Base-by-base conservation (phyloP, 345 rosid genomes). In the Physaria fendleri region DNA sequence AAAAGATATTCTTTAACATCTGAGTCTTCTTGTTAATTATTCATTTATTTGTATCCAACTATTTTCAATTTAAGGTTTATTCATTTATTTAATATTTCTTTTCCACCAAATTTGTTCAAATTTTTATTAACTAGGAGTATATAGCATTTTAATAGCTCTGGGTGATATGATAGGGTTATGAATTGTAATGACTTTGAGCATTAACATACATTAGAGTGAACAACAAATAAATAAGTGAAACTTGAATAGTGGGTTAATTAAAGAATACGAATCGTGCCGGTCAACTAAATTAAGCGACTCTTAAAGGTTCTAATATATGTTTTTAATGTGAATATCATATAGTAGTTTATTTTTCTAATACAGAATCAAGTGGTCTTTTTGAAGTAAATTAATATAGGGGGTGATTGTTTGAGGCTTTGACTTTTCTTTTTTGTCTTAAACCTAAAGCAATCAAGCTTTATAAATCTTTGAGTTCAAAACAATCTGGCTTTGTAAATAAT, bases 261-360 rank as follows among this genome's bases (percentile, higher is more conserved):
- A 34, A 22, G 50, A 47, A 47, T 33, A 34, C 38, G 40, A 42
- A 42, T 68, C 42, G 66, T 52, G 37, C 48, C 33, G 48, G 72
- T 68, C 73, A 68, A 52, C 73, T 52, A 60, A 60, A 59, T 43
- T 50, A 51, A 68, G 33, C 56, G 73, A 27, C 65, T 34, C 65
- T 48, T 46, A 11, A 14, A 28, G n/a, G 40, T 38, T 37, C 11
- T 29, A 20, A 11, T 27, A 10, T 28, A 56, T 56, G 46, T n/a
- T n/a, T n/a, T n/a, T n/a, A n/a, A n/a, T n/a, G n/a, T n/a, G n/a
- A n/a, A n/a, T n/a, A n/a, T n/a, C n/a, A n/a, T n/a, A n/a, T n/a
- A n/a, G n/a, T n/a, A n/a, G n/a, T n/a, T n/a, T n/a, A n/a, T n/a
- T n/a, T n/a, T n/a, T n/a, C n/a, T n/a, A n/a, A n/a, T n/a, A n/a